A percentile compares a stretch with the other conserved stretches of the same genome.
Evolutionary conservation across 2,329 filamentous ascomycete species (phyloP).

Genomic region (Scytalidium lignicola): DNA sequence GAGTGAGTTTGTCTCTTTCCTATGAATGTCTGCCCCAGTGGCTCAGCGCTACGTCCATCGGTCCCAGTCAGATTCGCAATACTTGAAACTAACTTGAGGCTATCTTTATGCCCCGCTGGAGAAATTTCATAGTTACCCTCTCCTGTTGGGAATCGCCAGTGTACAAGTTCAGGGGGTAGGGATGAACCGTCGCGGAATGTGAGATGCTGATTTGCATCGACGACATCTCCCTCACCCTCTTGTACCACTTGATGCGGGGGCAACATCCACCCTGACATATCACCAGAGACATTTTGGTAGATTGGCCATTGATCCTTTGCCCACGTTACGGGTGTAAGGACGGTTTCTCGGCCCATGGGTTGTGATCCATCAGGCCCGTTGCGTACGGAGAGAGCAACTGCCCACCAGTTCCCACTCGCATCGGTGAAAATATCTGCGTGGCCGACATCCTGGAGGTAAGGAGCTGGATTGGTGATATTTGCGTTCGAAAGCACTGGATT

Average conservation of each 20-base stretch:
- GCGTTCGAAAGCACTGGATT: slow-evolving; percentile 44
- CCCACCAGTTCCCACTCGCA: slow-evolving; percentile 46
- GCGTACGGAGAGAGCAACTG: slow-evolving; percentile 40
- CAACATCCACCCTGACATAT: slow-evolving; percentile 39
- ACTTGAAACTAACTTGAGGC: slow-evolving; percentile 43
- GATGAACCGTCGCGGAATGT: slow-evolving; percentile 36
- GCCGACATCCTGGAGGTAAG: slow-evolving; percentile 38
- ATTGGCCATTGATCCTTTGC: slow-evolving; percentile 42
- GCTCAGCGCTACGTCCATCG: slow-evolving; percentile 35
- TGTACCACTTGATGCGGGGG: slow-evolving; percentile 14
- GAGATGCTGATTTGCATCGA: slow-evolving; percentile 16
- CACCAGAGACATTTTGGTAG: slow-evolving; percentile 35
- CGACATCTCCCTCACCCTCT: background rate
- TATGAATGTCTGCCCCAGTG: slow-evolving; percentile 46
- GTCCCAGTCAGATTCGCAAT: slow-evolving; percentile 43
- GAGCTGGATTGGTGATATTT: slow-evolving; percentile 30
- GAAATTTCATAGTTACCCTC: slow-evolving; percentile 41
- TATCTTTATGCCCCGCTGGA: slow-evolving; percentile 34
- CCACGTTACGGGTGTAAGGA: slow-evolving; percentile 46
- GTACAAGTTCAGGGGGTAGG: slow-evolving; percentile 49
- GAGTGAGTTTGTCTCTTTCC: slow-evolving; percentile 50
- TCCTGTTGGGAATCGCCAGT: slow-evolving; percentile 47
- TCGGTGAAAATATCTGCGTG: slow-evolving; percentile 55
- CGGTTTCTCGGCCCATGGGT: slow-evolving; percentile 51
- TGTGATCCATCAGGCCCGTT: slow-evolving; percentile 36